Evolutionary conservation across 2,329 filamentous ascomycete genomes (phyloP), one percentile per base, ranked within the genome.

Genomic region (Nigrospora sphaerica): DNA sequence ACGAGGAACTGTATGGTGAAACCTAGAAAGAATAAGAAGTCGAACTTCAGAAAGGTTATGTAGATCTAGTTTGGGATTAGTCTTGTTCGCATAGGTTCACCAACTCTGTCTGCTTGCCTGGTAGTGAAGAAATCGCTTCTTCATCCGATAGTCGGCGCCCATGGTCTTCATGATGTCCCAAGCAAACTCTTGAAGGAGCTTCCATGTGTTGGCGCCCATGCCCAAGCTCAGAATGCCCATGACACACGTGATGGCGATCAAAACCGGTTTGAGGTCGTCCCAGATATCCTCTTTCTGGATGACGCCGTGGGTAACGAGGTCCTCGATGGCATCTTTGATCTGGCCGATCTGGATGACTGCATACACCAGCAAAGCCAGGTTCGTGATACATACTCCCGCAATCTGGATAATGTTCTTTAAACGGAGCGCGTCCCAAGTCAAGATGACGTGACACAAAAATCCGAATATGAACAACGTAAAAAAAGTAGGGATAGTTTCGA

Each of bases 151-250:
- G 72, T 98, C 93, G 43, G 93, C 93, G 62, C 91, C 95, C 62
- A 98, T 98, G 67, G 95, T 91, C 75, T 98, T 98, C 69, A 98
- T 90, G 61, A 98, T 98, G 48, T 93, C 93, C 93, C 93, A 98
- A 12, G 93, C 92, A 68, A 98, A 98, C 66, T 96, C 92, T 62
- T 95, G 90, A 63, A 98, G 97, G 31, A 98, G 77, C 71, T 95
- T 96, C 87, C 90, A 97, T 2, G 92, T 83, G 44, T 91, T 73
- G 51, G 89, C 85, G 13, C 75, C 75, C 75, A 97, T 83, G 45
- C 81, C 60, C 6, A 90, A 52, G 3, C 87, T 92, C 31, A 80
- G 80, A 31, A 95, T 67, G 1, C 81, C 89, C 54, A 97, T 86
- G 48, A 98, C 79, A 57, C 80, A 83, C 0, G 93, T 93, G 46